These are phyloP conservation scores for Leccinum longicurvipes DNA, from an alignment of 768 basidiomycete genomes.

Conservation along the genomic window DNA sequence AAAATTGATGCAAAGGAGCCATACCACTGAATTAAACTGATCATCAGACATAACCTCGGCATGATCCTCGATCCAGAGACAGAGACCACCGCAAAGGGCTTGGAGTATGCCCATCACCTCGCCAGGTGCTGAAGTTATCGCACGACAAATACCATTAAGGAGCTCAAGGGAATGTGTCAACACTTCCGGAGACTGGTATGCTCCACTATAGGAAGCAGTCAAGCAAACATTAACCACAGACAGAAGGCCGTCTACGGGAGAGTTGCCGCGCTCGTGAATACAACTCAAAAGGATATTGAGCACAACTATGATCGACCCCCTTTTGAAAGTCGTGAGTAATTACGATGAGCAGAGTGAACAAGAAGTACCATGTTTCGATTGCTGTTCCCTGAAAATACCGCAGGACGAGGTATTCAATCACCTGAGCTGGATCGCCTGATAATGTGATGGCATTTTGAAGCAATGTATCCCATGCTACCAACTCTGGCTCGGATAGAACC, in stretches of 20 bases:
- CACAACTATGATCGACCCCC: constrained; percentile 19
- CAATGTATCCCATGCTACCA: constrained; percentile 40
- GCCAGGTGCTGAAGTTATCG: constrained; percentile 28
- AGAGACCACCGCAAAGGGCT: constrained; percentile 38
- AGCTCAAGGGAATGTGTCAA: constrained; percentile 33
- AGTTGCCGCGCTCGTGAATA: constrained; percentile 2
- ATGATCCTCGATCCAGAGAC: constrained; percentile 54
- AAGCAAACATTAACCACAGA: constrained; percentile 31
- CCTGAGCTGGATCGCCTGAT: constrained; percentile 7
- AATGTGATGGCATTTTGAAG: constrained; percentile 32
- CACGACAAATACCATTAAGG: constrained; percentile 33
- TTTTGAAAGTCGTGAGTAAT: constrained; percentile 13
- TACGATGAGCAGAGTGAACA: not conserved
- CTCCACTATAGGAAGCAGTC: constrained; percentile 32
- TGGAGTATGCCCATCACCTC: constrained; percentile 36
- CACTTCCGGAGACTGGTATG: constrained; percentile 21
- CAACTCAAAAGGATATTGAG: constrained; percentile 17
- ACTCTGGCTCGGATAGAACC: constrained; percentile 41
- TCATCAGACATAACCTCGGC: constrained; percentile 36
- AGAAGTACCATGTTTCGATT: constrained; percentile 22
- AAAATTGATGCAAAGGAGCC: constrained; percentile 15
- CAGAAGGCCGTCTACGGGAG: constrained; percentile 25
- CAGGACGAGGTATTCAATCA: constrained; percentile 15
- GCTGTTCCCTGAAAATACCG: constrained; percentile 13
- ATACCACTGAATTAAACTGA: constrained; percentile 49